Conservation (phyloP, 2,329 filamentous ascomycete genomes). For the Pyrenophora tritici-repentis region DNA sequence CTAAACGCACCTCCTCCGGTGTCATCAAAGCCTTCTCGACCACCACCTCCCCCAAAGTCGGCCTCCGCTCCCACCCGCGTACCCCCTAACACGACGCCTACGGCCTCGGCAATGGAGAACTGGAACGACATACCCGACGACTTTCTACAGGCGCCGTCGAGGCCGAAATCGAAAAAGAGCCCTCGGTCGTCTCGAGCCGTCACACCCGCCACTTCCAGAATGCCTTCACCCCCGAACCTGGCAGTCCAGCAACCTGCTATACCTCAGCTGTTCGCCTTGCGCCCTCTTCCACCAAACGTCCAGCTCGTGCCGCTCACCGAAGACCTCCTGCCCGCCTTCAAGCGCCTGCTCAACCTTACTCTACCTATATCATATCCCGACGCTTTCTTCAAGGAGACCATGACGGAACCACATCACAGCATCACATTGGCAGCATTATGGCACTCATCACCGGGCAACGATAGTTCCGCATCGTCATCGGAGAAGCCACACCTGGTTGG, state of each 20-base stretch:
- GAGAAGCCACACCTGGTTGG: slow-evolving; percentile 49
- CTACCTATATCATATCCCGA: slow-evolving; percentile 66
- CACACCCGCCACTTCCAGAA: slow-evolving; percentile 25
- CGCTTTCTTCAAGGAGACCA: slow-evolving; percentile 64
- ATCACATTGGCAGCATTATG: slow-evolving; percentile 66
- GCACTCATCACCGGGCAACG: slow-evolving; percentile 41
- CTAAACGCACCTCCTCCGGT: slow-evolving; percentile 6
- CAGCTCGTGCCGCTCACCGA: slow-evolving; percentile 59
- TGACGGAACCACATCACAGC: slow-evolving; percentile 59
- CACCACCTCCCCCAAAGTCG: slow-evolving; percentile 29
- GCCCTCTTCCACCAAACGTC: slow-evolving; percentile 55
- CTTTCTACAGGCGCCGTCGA: slow-evolving; percentile 30
- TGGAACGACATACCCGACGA: slow-evolving; percentile 38
- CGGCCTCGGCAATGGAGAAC: slow-evolving; percentile 27
- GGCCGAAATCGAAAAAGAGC: slow-evolving; percentile 32
- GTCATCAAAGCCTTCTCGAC: slow-evolving; percentile 12
- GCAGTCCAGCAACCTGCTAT: slow-evolving; percentile 13
- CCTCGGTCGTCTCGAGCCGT: slow-evolving; percentile 25
- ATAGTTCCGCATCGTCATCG: slow-evolving; percentile 2
- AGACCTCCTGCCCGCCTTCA: slow-evolving; percentile 60
- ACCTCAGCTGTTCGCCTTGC: slow-evolving; percentile 32
- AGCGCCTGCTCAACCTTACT: slow-evolving; percentile 62
- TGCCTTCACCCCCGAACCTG: slow-evolving; percentile 20
- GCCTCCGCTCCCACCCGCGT: slow-evolving; percentile 23
- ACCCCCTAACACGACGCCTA: slow-evolving; percentile 20